These are phyloP conservation scores for Beauveria caledonica DNA, from an alignment of 2,329 filamentous ascomycete species.

Conservation along the genomic window DNA sequence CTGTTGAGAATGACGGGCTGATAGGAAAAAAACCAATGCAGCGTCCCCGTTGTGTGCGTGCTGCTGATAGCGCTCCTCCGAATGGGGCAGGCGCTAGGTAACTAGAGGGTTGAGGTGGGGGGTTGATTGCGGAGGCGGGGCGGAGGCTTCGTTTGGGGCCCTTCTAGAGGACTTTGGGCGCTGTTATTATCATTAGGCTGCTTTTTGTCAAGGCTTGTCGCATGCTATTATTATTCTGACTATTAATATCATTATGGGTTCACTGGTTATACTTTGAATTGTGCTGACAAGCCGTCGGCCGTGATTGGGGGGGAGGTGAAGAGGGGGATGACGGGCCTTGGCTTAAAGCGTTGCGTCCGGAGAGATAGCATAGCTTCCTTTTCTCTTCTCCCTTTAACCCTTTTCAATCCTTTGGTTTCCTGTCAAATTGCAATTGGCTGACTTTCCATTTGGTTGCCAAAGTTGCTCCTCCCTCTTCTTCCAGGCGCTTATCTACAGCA, in stretches of 20 bases:
- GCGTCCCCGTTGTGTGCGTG: too few relatives aligned
- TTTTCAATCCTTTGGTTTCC: background rate
- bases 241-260: background rate
- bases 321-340: background rate
- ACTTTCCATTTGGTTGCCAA: background rate
- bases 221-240: background rate
- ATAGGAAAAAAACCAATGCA: background rate
- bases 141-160: background rate
- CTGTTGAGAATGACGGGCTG: background rate
- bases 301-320: background rate
- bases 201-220: too few relatives aligned
- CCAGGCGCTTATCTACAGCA: background rate
- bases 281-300: background rate
- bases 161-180: background rate
- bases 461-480: background rate
- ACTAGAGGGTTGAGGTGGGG: background rate
- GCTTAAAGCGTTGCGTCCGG: background rate
- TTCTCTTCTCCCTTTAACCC: background rate
- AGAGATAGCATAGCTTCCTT: background rate
- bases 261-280: background rate
- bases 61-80: background rate
- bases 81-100: conserved; percentile 3
- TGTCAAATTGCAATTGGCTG: background rate
- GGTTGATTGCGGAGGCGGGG: conserved; percentile 3
- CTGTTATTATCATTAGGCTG: background rate